Evolutionary conservation across 2,329 filamentous ascomycete species (phyloP), one percentile per base, ranked within the genome.

Genomic region (Fusarium paranaense): DNA sequence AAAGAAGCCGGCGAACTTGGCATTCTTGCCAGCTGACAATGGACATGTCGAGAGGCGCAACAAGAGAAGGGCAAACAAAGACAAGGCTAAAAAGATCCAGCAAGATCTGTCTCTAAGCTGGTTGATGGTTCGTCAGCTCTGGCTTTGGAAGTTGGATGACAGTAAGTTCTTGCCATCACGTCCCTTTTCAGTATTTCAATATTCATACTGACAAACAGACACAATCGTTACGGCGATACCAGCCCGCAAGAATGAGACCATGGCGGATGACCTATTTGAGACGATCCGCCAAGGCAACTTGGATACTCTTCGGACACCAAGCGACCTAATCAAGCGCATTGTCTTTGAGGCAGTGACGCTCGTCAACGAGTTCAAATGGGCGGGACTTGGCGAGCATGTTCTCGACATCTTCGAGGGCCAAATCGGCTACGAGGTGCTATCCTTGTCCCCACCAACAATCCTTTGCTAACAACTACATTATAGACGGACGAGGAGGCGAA

Each of bases 381-480:
- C 56, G 22, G 56, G 56, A n/a, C 56, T 59, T n/a, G 56, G 35
- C 11, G 25, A 59, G 11, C 56, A 59, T 30, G 32, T 59, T 2
- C 56, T 59, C 2, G 56, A 59, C 5, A 40, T 59, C 5, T 59
- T 59, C 2, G 56, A 59, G n/a, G 35, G 20, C 0, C 35, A 59
- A 3, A 38, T 59, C 2, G 54, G 32, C 10, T 37, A 27, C 6
- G 54, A 58, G 54, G 54, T 58, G 18, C 5, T 10, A 33, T 7
- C 5, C 20, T 37, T 13, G 1, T 3, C 7, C 2, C 8, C 8
- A 2, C 1, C 1, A n/a, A 25, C 9, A 30, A 0, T 3, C 1
- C 10, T 27, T 20, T 27, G 1, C 20, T 37, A 6, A 57, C 33
- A 22, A 22, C 3, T 1, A 6, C 13, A 2, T 18, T 4, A 22